These are phyloP conservation scores for Stenocarpella maydis DNA, from an alignment of 2,329 filamentous ascomycete species.

Conservation along the genomic window DNA sequence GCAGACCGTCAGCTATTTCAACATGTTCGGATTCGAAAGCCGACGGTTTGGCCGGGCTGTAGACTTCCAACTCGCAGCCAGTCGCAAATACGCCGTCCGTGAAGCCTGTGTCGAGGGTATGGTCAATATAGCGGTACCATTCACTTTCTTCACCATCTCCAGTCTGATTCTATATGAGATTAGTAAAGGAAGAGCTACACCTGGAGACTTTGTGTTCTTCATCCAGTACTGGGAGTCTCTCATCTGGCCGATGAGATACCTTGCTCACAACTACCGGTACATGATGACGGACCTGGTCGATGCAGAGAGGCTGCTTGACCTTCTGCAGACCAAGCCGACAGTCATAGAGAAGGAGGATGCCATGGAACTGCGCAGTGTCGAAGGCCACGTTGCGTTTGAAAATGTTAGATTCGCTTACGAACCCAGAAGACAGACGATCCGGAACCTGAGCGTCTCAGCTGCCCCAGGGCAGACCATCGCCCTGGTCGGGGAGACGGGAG, in stretches of 20 bases:
- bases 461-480: conserved; percentile 64
- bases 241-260: conserved; percentile 22
- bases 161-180: not conserved
- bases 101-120: conserved; percentile 4
- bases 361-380: conserved; percentile 50
- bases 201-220: conserved; percentile 30
- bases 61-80: conserved; percentile 37
- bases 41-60: conserved; percentile 42
- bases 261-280: conserved; percentile 9
- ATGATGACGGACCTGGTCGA: conserved; percentile 58
- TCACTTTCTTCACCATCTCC: conserved; percentile 12
- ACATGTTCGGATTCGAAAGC: conserved; percentile 35
- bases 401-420: conserved; percentile 66
- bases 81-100: not conserved
- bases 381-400: conserved; percentile 61
- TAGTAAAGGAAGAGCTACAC: not conserved
- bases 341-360: conserved; percentile 59
- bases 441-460: conserved; percentile 56
- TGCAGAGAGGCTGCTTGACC: conserved; percentile 66
- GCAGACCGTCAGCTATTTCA: conserved; percentile 61
- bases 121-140: not conserved
- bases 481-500: conserved; percentile 68
- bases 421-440: conserved; percentile 57
- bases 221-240: conserved; percentile 27
- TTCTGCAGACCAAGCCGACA: conserved; percentile 65